These are phyloP conservation scores for Chaetomium strumarium DNA, from an alignment of 2,329 filamentous ascomycete genomes.

Conservation along the genomic window DNA sequence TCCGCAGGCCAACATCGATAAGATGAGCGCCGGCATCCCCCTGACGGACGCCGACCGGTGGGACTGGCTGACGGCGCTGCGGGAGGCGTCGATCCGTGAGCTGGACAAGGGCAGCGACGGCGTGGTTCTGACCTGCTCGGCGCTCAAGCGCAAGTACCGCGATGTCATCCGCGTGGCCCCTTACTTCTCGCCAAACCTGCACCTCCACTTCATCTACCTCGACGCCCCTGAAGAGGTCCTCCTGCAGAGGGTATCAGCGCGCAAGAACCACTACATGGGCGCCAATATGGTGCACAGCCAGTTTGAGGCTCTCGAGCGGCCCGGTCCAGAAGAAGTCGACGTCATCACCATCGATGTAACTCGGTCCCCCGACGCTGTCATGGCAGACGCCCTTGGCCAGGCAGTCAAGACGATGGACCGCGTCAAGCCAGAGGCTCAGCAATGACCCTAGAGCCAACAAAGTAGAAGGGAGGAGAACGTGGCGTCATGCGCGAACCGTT, in stretches of 20 bases:
- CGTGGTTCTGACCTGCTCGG: conserved; percentile 94
- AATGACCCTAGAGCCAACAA: conserved; percentile 1
- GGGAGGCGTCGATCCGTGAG: conserved; percentile 57
- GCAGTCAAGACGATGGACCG: conserved; percentile 51
- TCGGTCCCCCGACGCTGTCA: conserved; percentile 52
- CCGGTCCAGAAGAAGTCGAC: conserved; percentile 63
- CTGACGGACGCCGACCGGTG: conserved; percentile 91
- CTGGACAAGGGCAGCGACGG: conserved; percentile 55
- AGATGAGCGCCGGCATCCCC: conserved; percentile 80
- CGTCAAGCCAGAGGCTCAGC: conserved; percentile 17
- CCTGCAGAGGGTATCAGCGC: conserved; percentile 64
- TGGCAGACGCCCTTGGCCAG: conserved; percentile 51
- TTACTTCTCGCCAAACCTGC: conserved; percentile 66
- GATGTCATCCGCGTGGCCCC: conserved; percentile 80
- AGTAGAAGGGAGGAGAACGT: not conserved
- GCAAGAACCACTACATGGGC: conserved; percentile 92
- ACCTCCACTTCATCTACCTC: conserved; percentile 90
- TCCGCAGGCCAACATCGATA: conserved; percentile 73
- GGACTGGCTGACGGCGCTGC: conserved; percentile 86
- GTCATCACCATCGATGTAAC: conserved; percentile 67
- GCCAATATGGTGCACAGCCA: conserved; percentile 93
- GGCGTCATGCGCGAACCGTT: not conserved
- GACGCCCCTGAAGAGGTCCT: conserved; percentile 70
- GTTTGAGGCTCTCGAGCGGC: conserved; percentile 80
- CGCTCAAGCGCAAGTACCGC: conserved; percentile 93